A percentile compares a stretch with the other conserved stretches of the same genome.
These are phyloP conservation scores for Pseudonitzschia delicatissima DNA, from an alignment of 108 stramenopile genomes.

Conservation along the genomic window DNA sequence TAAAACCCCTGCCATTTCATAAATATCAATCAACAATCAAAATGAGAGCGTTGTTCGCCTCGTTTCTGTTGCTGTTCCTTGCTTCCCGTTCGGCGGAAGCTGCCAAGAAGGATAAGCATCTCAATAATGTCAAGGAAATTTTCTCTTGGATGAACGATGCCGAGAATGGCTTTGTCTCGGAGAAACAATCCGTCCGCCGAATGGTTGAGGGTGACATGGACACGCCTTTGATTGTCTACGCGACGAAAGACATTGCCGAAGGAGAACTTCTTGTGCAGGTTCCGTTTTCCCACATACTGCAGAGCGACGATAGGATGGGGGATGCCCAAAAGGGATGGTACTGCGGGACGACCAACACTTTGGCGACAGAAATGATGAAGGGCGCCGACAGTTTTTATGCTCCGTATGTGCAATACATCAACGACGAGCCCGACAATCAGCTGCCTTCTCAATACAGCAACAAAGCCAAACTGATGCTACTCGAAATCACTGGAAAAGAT, in stretches of 20 bases:
- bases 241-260: slow-evolving; percentile 24
- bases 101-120: background rate
- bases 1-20: no score
- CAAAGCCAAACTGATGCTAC: slow-evolving; percentile 26
- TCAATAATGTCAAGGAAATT: background rate
- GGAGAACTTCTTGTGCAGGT: slow-evolving; percentile 24
- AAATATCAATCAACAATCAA: no score
- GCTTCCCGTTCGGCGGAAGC: no score
- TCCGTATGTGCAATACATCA: slow-evolving; percentile 50
- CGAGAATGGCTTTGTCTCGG: background rate
- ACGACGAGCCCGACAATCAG: slow-evolving; percentile 14
- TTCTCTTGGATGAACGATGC: background rate
- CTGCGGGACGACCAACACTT: slow-evolving; percentile 30
- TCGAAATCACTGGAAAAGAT: slow-evolving; percentile 2
- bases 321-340: slow-evolving; percentile 4
- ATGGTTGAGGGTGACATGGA: background rate
- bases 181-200: background rate
- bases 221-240: slow-evolving; percentile 27
- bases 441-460: slow-evolving; percentile 30
- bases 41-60: no score
- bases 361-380: slow-evolving; percentile 28
- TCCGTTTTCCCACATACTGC: slow-evolving; percentile 23
- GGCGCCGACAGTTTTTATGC: slow-evolving; percentile 29
- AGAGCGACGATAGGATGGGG: background rate
- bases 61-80: no score